Evolutionary conservation across 2,329 filamentous ascomycete species (phyloP).

Genomic region (Remersonia thermophila): DNA sequence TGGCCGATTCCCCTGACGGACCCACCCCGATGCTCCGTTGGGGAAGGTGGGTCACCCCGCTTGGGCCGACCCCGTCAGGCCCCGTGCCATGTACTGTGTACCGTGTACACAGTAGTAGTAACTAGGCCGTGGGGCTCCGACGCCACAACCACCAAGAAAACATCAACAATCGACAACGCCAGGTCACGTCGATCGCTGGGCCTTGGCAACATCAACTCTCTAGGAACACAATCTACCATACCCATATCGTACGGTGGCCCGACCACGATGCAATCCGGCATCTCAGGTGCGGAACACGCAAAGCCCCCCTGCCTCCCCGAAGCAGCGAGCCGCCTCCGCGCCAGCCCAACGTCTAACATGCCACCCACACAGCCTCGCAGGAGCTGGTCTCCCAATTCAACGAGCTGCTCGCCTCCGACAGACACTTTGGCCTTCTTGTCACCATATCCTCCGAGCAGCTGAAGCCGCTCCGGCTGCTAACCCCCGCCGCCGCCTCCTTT

Average conservation of each 20-base stretch:
- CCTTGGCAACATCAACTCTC: not conserved
- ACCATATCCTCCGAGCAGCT: conserved; percentile 60
- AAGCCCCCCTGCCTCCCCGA: too few species aligned
- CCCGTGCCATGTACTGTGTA: too few species aligned
- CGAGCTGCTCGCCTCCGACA: conserved; percentile 47
- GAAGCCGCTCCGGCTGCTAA: conserved; percentile 41
- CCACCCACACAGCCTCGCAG: conserved; percentile 61
- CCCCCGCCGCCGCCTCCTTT: conserved; percentile 50
- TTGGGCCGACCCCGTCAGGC: not conserved
- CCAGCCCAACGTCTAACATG: too few species aligned
- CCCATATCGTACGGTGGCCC: too few species aligned
- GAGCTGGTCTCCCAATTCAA: conserved; percentile 68
- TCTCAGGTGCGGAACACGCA: conserved; percentile 12
- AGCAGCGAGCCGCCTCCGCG: too few species aligned
- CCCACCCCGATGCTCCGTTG: not conserved
- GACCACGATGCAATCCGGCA: conserved; percentile 17
- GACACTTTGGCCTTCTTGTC: conserved; percentile 57
- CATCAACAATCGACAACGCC: not conserved
- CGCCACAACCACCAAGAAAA: not conserved
- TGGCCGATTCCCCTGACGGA: not conserved
- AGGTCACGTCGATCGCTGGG: not conserved
- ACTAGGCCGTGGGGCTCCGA: too few species aligned
- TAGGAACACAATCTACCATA: too few species aligned
- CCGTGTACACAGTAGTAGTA: too few species aligned
- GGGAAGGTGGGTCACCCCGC: too few species aligned